Conservation (phyloP, 148 eudicot genomes). For the Heliamphora exappendiculata region DNA sequence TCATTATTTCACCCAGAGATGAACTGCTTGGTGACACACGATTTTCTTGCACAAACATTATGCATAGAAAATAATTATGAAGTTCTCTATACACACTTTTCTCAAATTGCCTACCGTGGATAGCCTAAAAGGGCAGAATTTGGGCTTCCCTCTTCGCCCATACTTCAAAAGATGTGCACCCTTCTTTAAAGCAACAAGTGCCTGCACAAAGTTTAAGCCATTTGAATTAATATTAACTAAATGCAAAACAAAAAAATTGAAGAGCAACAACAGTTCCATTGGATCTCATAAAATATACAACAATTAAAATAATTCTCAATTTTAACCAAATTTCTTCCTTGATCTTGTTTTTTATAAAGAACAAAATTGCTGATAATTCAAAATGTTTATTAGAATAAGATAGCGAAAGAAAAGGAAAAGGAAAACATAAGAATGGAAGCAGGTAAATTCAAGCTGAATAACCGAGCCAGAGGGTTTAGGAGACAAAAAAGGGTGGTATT, state of each 20-base stretch:
- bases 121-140: constrained; percentile 32
- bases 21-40: not conserved
- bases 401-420: not conserved
- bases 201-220: constrained; percentile 16
- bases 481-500: not conserved
- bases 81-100: not conserved
- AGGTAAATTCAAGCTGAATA: not conserved
- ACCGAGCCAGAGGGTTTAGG: not conserved
- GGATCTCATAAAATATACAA: not conserved
- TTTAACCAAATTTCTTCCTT: not conserved
- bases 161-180: constrained; percentile 37
- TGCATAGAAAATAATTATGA: not conserved
- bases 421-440: not conserved
- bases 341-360: not conserved
- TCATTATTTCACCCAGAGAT: not conserved
- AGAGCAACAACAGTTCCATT: not conserved
- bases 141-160: constrained; percentile 30
- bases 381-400: not conserved
- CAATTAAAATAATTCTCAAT: not conserved
- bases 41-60: not conserved
- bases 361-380: not conserved
- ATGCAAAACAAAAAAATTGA: not conserved
- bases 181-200: constrained; percentile 31
- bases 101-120: constrained; percentile 22
- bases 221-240: not conserved